Evolutionary conservation across 768 basidiomycete species (phyloP), one percentile per base, ranked within the genome.

Genomic region (Porphyrellus cyaneotinctus): DNA sequence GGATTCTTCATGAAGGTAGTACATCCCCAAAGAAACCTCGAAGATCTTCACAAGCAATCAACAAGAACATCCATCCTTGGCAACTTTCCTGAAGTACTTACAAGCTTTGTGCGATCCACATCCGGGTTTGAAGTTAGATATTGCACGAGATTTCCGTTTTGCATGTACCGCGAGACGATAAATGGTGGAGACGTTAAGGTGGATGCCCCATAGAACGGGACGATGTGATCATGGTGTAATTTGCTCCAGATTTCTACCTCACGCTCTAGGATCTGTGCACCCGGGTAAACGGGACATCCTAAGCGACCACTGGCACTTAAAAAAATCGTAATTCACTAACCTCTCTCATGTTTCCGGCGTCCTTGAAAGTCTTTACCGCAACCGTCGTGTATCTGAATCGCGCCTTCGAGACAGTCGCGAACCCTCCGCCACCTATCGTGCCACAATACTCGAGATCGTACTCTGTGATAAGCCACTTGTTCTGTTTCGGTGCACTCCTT

Each of bases 361-460:
- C 44, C 44, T 43, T 55, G 8, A 51, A 20, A 0, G 13, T 32
- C 41, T 56, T 56, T 4, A 51, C 49, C 10, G 54, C 54, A 26
- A 56, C 54, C 6, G 35, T 31, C 35, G 14, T 42, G 15, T 32
- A 32, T 20, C 54, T 35, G 28, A 51, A 56, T 35, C 20, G 24
- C 4, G 49, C 54, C 23, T 47, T 56, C 0, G 17, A 32, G 6
- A 56, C 54, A 0, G 39, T 56, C 18, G 54, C 41, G 42, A 69
- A 69, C 24, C 61, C 66, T 8, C 67, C 67, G 17, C 57, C 23
- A 6, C 66, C 67, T 37, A 67, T 65, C 39, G 53, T 42, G 8
- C 47, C 51, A 7, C 60, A 62, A 39, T 61, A 48, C 4, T 66
- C 64, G 18, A 69, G 63, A 17, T 68, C 67, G 32, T 64, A 61